Percentiles rank a stretch among this genome's conserved stretches.
These are phyloP conservation scores for Hymenoscyphus occultus DNA, from an alignment of 2,329 filamentous ascomycete genomes.

Conservation along the genomic window DNA sequence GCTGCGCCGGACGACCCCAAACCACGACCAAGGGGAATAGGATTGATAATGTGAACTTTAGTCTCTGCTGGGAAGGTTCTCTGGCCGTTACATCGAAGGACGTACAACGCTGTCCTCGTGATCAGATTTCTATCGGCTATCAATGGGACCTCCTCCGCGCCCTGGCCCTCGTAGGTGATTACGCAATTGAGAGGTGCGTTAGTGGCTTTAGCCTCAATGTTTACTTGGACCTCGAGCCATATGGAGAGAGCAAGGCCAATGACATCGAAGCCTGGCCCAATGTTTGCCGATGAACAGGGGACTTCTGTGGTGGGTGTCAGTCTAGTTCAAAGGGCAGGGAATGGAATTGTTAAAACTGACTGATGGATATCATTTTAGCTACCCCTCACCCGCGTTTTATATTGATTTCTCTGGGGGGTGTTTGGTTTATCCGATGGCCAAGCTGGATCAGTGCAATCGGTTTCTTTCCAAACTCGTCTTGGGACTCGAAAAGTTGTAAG, in stretches of 20 bases:
- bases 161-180: constrained; percentile 82
- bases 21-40: constrained; percentile 87
- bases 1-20: constrained; percentile 94
- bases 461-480: neutral
- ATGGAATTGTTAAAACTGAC: constrained; percentile 17
- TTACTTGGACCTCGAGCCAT: constrained; percentile 86
- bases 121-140: constrained; percentile 87
- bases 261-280: constrained; percentile 95
- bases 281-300: constrained; percentile 95
- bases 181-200: constrained; percentile 75
- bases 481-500: neutral
- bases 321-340: neutral
- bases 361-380: constrained; percentile 28
- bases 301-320: constrained; percentile 45
- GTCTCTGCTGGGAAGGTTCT: constrained; percentile 81
- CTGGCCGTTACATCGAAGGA: constrained; percentile 87
- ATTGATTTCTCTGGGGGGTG: too few species aligned
- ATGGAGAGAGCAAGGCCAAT: constrained; percentile 92
- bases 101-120: constrained; percentile 90
- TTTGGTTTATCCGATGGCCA: neutral
- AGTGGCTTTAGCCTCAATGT: constrained; percentile 57
- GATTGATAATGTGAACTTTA: constrained; percentile 91
- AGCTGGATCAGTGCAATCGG: neutral
- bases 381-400: neutral
- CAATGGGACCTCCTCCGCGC: constrained; percentile 70